These are phyloP conservation scores for Aspergillus sp. DNA, from an alignment of 2,329 filamentous ascomycete species.

Conservation along the genomic window DNA sequence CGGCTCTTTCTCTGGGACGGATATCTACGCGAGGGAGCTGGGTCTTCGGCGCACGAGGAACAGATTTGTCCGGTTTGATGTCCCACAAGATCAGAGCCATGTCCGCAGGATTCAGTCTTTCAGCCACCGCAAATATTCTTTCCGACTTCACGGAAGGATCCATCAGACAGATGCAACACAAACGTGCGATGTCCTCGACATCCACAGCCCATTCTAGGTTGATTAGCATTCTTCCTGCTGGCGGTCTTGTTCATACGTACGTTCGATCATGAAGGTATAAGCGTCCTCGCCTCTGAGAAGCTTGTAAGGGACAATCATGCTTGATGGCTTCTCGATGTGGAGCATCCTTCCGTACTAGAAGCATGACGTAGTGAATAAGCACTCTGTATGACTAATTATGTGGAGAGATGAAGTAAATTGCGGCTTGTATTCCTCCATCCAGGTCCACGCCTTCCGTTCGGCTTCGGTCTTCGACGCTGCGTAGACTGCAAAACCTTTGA, in stretches of 20 bases:
- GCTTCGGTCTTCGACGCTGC: constrained; percentile 47
- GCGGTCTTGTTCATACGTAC: constrained; percentile 32
- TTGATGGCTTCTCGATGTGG: constrained; percentile 32
- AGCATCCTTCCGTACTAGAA: constrained; percentile 17
- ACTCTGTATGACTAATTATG: not conserved
- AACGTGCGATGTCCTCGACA: constrained; percentile 48
- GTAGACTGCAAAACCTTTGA: constrained; percentile 9
- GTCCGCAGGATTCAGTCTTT: constrained; percentile 47
- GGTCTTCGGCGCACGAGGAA: constrained; percentile 25
- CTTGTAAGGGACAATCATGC: too few relatives aligned
- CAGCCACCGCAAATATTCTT: constrained; percentile 54
- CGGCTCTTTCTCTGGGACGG: not conserved
- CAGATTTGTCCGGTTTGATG: constrained; percentile 37
- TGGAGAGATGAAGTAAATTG: constrained; percentile 30
- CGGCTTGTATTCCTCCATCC: constrained; percentile 43
- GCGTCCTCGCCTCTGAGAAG: not conserved
- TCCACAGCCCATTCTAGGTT: constrained; percentile 45
- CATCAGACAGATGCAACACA: constrained; percentile 54
- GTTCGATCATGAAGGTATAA: constrained; percentile 30
- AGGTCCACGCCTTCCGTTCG: constrained; percentile 49
- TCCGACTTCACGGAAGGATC: constrained; percentile 46
- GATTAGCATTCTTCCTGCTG: constrained; percentile 29
- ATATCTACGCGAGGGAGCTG: not conserved
- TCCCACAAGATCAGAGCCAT: constrained; percentile 37
- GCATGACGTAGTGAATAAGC: not conserved